Evolutionary conservation across 495 filamentous ascomycete genomes (phyloP).

Genomic region (Hypoxylon subgilvum): DNA sequence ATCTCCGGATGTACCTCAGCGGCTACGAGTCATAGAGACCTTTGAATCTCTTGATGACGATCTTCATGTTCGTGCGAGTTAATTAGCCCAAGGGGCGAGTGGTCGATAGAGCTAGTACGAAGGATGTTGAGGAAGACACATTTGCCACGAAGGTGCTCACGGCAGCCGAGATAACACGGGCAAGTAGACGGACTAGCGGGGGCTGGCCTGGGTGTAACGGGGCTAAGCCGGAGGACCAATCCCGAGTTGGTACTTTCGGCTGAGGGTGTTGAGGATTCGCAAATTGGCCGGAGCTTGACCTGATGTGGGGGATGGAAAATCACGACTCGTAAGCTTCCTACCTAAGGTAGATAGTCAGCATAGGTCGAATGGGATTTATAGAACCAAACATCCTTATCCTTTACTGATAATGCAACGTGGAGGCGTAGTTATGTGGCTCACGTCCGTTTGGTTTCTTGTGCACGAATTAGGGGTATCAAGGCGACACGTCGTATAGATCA

Average conservation of each 20-base stretch:
- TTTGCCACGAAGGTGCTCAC: constrained; percentile 11
- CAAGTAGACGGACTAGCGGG: constrained; percentile 13
- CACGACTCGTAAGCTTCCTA: constrained; percentile 17
- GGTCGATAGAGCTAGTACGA: not conserved
- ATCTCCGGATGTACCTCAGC: constrained; percentile 48
- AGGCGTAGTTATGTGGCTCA: not conserved
- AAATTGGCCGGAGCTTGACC: constrained; percentile 24
- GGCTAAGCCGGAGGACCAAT: constrained; percentile 23
- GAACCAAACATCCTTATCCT: too few species aligned
- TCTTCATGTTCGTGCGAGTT: constrained; percentile 12
- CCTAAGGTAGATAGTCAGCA: not conserved
- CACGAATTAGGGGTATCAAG: not conserved
- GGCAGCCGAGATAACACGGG: constrained; percentile 3
- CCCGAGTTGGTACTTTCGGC: constrained; percentile 9
- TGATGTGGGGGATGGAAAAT: constrained; percentile 12
- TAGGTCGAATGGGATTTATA: too few species aligned
- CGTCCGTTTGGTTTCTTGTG: not conserved
- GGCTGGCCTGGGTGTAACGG: constrained; percentile 19
- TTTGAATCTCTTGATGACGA: constrained; percentile 49
- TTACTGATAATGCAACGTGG: too few species aligned
- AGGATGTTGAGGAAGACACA: constrained; percentile 6
- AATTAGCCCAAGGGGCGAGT: constrained; percentile 2
- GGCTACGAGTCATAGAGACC: constrained; percentile 52
- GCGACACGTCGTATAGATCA: not conserved
- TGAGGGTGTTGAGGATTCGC: constrained; percentile 20